Evolutionary conservation across 805 yeast genomes (phyloP), one percentile per base, ranked within the genome.

Genomic region (Candida sphagnicola): DNA sequence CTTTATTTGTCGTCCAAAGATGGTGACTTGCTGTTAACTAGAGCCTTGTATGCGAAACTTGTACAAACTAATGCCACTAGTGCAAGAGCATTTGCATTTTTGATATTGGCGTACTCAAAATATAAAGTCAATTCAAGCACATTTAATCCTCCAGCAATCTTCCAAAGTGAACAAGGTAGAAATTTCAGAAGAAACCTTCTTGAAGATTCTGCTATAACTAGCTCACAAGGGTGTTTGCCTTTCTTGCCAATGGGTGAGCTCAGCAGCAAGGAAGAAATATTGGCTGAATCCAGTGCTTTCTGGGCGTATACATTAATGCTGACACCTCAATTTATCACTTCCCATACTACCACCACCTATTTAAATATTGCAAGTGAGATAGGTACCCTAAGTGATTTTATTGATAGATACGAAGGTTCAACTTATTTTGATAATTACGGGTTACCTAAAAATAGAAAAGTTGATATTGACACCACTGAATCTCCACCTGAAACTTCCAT

Each of bases 201-300:
- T 5, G 53, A 61, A 6, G 65, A 66, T 14, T 32, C 39, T 12
- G 43, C 38, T 14, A 33, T 36, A n/a, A 21, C 44, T 10, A 36
- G 24, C 15, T 28, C 31, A 4, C 28, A 31, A 11, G 19, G 37
- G 15, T 35, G 18, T 4, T 77, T 88, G 2, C 97, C 97, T 2
- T 76, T 91, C 41, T 62, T 91, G 30, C 90, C 96, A 1, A 53
- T 77, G 1, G 48, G 66, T 0, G 65, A 67, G 6, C 53, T 85
- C 6, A 48, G 49, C 1, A 44, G 63, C 3, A 44, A 65, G 3
- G 43, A 48, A 16, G 72, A 78, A 44, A 60, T 86, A 1, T 39
- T 84, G 31, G 80, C 82, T 0, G 98, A 91, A 59, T 78, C 91
- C 0, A 72, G 78, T 42, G 97, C 97, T 0, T 41, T 91, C 4